phyloP scores from a whole-genome alignment of 2,329 filamentous ascomycete genomes.

The Aspergillus sp. region DNA sequence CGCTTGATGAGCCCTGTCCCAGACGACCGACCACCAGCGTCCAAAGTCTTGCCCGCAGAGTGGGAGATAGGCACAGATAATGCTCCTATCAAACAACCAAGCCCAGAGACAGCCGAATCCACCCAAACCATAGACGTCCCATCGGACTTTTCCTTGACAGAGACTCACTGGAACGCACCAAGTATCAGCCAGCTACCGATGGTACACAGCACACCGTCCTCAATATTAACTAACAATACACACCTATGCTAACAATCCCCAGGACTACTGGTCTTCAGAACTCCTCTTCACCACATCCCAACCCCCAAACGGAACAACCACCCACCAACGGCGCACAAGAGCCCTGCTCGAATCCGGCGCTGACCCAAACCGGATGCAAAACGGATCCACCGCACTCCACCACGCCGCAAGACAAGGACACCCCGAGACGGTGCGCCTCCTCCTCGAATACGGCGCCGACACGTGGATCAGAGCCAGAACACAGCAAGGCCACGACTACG shows the following conservation, averaged over 20 bases:
- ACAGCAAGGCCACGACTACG: neutral
- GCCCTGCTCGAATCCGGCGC: neutral
- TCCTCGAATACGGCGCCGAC: neutral
- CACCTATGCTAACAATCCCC: neutral
- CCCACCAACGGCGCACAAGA: neutral
- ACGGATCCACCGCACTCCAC: neutral
- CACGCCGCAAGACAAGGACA: neutral
- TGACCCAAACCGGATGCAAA: neutral
- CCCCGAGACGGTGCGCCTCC: neutral
- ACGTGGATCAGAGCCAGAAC: neutral
- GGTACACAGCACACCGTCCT: neutral
- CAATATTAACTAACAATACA: neutral
- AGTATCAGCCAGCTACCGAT: neutral
- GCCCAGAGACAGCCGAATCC: neutral
- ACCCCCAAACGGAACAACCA: neutral
- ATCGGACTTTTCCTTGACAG: neutral
- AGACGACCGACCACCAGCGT: neutral
- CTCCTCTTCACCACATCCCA: neutral
- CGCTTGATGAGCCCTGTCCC: neutral
- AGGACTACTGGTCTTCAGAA: neutral
- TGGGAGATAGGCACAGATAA: neutral
- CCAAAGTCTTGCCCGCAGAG: neutral
- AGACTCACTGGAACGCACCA: neutral
- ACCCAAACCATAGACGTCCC: neutral
- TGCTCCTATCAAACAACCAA: neutral